A percentile compares a stretch with the other conserved stretches of the same genome.
phyloP scores from a whole-genome alignment of 139 green algal genomes.

The Zygnema circumcarinatum region DNA sequence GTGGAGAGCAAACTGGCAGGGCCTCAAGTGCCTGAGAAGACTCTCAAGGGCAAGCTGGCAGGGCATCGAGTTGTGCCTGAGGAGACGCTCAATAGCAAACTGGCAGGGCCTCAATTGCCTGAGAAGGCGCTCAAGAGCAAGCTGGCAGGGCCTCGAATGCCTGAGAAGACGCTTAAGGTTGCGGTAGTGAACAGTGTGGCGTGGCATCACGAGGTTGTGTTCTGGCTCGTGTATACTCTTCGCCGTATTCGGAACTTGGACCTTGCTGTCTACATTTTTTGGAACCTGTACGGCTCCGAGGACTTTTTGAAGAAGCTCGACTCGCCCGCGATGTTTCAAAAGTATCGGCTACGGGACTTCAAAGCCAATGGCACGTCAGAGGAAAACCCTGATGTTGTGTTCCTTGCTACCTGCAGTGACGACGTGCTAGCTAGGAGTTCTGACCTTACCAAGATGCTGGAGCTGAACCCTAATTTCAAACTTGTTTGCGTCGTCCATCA shows the following conservation, averaged over 20 bases:
- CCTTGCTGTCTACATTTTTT: neutral
- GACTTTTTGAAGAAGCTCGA: neutral
- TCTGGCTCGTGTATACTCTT: neutral
- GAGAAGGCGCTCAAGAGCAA: too few species aligned
- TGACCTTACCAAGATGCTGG: neutral
- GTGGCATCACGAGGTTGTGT: neutral
- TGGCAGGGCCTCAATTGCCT: too few species aligned
- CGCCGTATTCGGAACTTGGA: neutral
- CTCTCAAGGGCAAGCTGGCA: too few species aligned
- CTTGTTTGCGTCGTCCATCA: neutral
- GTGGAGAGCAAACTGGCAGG: too few species aligned
- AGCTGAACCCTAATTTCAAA: neutral
- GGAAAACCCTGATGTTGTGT: neutral
- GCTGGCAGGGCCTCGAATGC: too few species aligned
- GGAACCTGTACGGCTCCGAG: neutral
- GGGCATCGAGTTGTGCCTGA: too few species aligned
- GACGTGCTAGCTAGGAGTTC: neutral
- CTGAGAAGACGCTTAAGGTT: too few species aligned
- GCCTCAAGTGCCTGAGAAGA: too few species aligned
- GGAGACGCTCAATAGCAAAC: too few species aligned
- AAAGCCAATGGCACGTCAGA: neutral
- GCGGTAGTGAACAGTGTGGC: neutral
- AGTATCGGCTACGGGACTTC: neutral
- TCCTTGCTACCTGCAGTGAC: neutral
- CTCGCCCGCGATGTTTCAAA: too few species aligned